phyloP scores from a whole-genome alignment of 768 basidiomycete species.

The Kwoniella mangroviensis region DNA sequence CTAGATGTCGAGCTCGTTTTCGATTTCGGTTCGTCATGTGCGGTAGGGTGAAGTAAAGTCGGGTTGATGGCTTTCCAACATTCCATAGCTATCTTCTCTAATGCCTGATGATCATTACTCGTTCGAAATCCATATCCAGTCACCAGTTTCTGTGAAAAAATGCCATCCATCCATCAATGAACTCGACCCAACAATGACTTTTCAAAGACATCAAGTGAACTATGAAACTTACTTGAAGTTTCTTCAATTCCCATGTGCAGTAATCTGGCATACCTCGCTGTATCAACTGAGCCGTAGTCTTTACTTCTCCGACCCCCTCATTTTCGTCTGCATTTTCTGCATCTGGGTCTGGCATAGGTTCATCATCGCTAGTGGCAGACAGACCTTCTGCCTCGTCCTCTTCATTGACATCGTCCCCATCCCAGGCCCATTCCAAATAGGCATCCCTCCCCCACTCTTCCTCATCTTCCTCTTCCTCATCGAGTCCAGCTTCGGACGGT shows the following conservation, averaged over 20 bases:
- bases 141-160: slow-evolving; percentile 21
- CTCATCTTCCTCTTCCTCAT: slow-evolving; percentile 17
- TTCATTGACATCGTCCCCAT: slow-evolving; percentile 8
- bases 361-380: background rate
- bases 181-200: background rate
- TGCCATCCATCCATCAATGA: slow-evolving; percentile 11
- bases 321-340: slow-evolving; percentile 1
- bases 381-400: slow-evolving; percentile 5
- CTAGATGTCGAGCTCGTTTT: background rate
- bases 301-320: background rate
- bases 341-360: background rate
- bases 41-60: background rate
- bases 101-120: slow-evolving; percentile 3
- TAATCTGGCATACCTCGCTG: slow-evolving; percentile 50
- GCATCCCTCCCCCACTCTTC: slow-evolving; percentile 44
- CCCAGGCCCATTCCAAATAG: slow-evolving; percentile 22
- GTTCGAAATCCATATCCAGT: slow-evolving; percentile 31
- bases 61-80: slow-evolving; percentile 49
- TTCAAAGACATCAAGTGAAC: background rate
- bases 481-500: slow-evolving; percentile 16
- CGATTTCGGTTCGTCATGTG: background rate
- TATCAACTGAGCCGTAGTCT: slow-evolving; percentile 23
- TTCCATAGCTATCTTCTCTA: slow-evolving; percentile 34
- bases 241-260: slow-evolving; percentile 31
- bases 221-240: slow-evolving; percentile 36